These are phyloP conservation scores for Podospora bellae-mahoneyi DNA, from an alignment of 495 filamentous ascomycete species.

Conservation along the genomic window DNA sequence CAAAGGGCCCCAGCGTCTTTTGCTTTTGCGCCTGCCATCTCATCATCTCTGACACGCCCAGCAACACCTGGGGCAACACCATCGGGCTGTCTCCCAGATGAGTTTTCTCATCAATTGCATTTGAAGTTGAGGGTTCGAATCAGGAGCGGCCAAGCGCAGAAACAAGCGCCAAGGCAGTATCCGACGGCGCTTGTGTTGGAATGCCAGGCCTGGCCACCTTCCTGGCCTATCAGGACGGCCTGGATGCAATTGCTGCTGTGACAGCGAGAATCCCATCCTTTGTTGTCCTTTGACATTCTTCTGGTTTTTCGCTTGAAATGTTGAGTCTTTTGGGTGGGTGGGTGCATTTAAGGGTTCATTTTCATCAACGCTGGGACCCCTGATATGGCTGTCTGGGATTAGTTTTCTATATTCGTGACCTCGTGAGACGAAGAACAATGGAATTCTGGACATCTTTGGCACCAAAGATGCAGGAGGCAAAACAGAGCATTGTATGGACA, in stretches of 20 bases:
- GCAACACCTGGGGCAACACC: background rate
- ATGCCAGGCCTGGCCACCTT: background rate
- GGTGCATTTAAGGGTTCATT: no score
- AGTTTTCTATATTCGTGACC: no score
- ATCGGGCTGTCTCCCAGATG: background rate
- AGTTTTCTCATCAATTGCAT: background rate
- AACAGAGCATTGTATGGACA: no score
- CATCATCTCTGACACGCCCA: constrained; percentile 10
- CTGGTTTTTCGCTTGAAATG: no score
- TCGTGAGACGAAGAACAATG: no score
- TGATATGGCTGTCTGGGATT: no score
- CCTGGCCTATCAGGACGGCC: background rate
- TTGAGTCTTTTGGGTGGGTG: no score
- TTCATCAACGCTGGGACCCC: no score
- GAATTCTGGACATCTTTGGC: no score
- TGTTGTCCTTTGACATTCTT: no score
- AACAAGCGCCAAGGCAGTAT: background rate
- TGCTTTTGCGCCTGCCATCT: constrained; percentile 7
- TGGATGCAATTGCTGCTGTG: background rate
- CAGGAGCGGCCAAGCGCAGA: background rate
- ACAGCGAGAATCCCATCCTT: background rate
- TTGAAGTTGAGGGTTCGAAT: background rate
- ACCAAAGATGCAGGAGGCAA: no score
- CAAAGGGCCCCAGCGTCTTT: background rate
- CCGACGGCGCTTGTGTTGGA: background rate